phyloP scores from a whole-genome alignment of 2,329 filamentous ascomycete species.

The Gnomoniopsis smithogilvyi region DNA sequence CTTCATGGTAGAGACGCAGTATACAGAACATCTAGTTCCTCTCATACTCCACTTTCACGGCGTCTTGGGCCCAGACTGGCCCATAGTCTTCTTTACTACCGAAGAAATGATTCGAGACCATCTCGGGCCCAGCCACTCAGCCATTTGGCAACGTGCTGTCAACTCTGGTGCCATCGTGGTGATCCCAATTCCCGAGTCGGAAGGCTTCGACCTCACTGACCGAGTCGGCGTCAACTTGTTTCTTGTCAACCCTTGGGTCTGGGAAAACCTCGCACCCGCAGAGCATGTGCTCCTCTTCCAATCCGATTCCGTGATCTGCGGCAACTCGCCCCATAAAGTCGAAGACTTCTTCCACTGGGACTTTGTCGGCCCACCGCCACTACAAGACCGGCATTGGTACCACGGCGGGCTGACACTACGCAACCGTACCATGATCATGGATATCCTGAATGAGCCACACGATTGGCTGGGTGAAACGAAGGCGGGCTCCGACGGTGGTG shows the following conservation, averaged over 20 bases:
- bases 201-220: not conserved
- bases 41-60: slow-evolving; percentile 8
- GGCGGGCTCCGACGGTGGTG: slow-evolving; percentile 20
- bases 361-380: slow-evolving; percentile 32
- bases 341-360: slow-evolving; percentile 33
- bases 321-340: slow-evolving; percentile 28
- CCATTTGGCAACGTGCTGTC: slow-evolving; percentile 4
- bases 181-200: not conserved
- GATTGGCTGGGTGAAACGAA: slow-evolving; percentile 35
- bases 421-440: slow-evolving; percentile 32
- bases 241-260: slow-evolving; percentile 29
- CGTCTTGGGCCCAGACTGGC: slow-evolving; percentile 10
- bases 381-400: slow-evolving; percentile 23
- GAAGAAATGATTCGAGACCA: not conserved
- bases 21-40: not conserved
- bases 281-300: slow-evolving; percentile 33
- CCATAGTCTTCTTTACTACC: slow-evolving; percentile 12
- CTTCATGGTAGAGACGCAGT: slow-evolving; percentile 7
- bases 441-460: slow-evolving; percentile 38
- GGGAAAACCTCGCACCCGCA: slow-evolving; percentile 29
- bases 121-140: not conserved
- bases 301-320: slow-evolving; percentile 32
- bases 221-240: slow-evolving; percentile 25
- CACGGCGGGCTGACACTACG: slow-evolving; percentile 36
- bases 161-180: not conserved